Conservation (phyloP, 202 grass and related monocot species). For the Miscanthus sacchariflorus region DNA sequence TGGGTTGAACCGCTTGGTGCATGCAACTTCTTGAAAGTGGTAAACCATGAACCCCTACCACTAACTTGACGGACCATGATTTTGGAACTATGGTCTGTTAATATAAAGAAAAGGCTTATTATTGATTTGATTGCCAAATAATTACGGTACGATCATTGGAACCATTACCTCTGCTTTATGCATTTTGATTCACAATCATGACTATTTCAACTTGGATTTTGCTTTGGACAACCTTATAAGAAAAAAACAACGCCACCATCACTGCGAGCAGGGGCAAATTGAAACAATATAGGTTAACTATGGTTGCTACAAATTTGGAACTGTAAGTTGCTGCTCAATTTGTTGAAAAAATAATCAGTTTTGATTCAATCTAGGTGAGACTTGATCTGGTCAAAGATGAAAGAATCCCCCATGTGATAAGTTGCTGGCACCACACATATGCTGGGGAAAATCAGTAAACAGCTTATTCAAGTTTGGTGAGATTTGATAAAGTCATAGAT, state of each 20-base stretch:
- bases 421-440: background rate
- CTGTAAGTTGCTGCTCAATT: background rate
- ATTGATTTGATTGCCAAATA: background rate
- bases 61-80: background rate
- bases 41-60: background rate
- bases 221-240: background rate
- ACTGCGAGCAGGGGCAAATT: background rate
- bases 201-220: conserved; percentile 19
- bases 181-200: conserved; percentile 17
- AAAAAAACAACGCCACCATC: background rate
- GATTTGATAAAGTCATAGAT: conserved; percentile 7
- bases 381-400: conserved; percentile 7
- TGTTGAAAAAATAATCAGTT: conserved; percentile 11
- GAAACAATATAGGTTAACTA: background rate
- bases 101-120: background rate
- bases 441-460: background rate
- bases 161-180: background rate
- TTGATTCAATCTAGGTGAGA: background rate
- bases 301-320: background rate
- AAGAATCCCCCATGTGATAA: conserved; percentile 10
- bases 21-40: background rate
- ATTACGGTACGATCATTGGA: background rate
- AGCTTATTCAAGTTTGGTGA: background rate
- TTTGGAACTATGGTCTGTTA: background rate
- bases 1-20: background rate